Conservation (phyloP, 768 basidiomycete species). For the Leccinum disarticulatum region DNA sequence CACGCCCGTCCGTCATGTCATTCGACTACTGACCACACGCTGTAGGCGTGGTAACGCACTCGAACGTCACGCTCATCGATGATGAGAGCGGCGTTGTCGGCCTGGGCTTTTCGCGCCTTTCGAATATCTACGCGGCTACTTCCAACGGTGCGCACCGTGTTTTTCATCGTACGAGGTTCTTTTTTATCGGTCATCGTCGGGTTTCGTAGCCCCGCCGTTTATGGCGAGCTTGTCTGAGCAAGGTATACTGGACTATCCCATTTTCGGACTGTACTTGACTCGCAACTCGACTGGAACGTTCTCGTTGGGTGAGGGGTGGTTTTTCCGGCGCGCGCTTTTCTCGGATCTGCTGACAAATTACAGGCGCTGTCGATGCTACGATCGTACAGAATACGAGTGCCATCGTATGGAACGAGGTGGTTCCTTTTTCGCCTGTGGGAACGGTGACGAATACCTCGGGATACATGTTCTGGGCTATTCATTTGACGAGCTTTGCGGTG, state of each 20-base stretch:
- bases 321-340: background rate
- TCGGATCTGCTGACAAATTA: background rate
- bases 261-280: constrained; percentile 72
- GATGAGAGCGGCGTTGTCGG: constrained; percentile 72
- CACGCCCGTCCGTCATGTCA: constrained; percentile 8
- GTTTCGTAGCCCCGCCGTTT: constrained; percentile 60
- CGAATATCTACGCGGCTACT: constrained; percentile 48
- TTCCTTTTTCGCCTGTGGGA: constrained; percentile 67
- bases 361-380: constrained; percentile 75
- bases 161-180: background rate
- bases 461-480: constrained; percentile 77
- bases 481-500: constrained; percentile 55
- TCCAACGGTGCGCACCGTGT: constrained; percentile 44
- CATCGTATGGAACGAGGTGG: constrained; percentile 74
- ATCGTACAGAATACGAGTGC: constrained; percentile 58
- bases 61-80: constrained; percentile 62
- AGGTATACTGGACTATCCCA: constrained; percentile 67
- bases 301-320: constrained; percentile 49
- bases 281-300: constrained; percentile 60
- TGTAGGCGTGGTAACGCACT: constrained; percentile 58
- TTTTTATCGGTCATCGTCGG: background rate
- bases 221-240: constrained; percentile 59
- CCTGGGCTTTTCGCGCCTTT: constrained; percentile 73
- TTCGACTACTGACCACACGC: background rate
- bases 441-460: constrained; percentile 58